Evolutionary conservation across 805 yeast species (phyloP), one percentile per base, ranked within the genome.

Genomic region (Novakomyces olei): DNA sequence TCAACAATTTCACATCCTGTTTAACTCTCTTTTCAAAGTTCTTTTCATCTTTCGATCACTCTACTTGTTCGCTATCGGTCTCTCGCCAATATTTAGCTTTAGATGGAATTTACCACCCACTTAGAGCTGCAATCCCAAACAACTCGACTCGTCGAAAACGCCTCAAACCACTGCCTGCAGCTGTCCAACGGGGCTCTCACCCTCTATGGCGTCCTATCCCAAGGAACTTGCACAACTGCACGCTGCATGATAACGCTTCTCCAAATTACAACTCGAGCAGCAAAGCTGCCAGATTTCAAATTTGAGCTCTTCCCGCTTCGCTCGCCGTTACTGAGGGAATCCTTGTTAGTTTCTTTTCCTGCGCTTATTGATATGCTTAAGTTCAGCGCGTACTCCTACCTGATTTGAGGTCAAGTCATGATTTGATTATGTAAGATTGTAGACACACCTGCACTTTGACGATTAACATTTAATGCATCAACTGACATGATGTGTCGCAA

Each of bases 21-120:
- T 54, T 52, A 57, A 53, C 58, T 53, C 58, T 50, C 58, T 53
- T 53, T 53, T 52, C 57, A 53, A 51, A 51, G 57, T 53, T 45
- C 57, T 53, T 54, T 54, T 54, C 58, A 55, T 54, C 59, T 54
- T 53, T 55, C 57, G 58, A 47, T 55, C 58, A 55, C 58, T 51
- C 57, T 55, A 54, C 59, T 53, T 55, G 58, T 54, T 54, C 56
- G 57, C 57, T 55, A 55, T 54, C 58, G 58, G 59, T 54, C 58
- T 53, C 59, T 53, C 57, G 57, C 60, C 57, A 51, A 53, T 53
- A 54, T 54, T 54, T 51, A 55, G 59, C 58, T 50, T 55, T 52
- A 53, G 55, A 51, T 52, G 58, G 58, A 51, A 48, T 50, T 43
- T 46, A 49, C 53, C 51, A 47, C 53, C 51, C 50, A 42, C 44